These are phyloP conservation scores for Chlamydomonas reinhardtii DNA, from an alignment of 163 green algal genomes.

Conservation along the genomic window DNA sequence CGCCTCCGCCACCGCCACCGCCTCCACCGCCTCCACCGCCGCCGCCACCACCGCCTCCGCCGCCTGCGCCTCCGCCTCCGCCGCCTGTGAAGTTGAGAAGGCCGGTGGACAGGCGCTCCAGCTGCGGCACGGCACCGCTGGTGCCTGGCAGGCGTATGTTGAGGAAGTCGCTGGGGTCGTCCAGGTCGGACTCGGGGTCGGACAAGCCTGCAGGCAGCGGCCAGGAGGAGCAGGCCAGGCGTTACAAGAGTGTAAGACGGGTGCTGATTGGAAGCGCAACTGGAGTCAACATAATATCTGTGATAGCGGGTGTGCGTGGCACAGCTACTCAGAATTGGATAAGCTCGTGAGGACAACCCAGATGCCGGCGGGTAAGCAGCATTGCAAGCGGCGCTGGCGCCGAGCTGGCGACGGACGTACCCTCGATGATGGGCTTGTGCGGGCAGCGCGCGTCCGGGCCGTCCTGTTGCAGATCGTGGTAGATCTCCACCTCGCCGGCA, in stretches of 20 bases:
- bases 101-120: constrained; percentile 42
- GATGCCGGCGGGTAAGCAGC: no score
- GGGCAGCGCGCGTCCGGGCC: constrained; percentile 35
- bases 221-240: neutral
- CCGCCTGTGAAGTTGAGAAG: constrained; percentile 3
- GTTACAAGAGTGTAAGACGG: neutral
- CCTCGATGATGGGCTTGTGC: constrained; percentile 44
- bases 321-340: no score
- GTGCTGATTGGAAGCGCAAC: no score
- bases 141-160: constrained; percentile 26
- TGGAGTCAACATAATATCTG: no score
- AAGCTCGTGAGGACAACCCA: no score
- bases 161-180: constrained; percentile 39
- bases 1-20: neutral
- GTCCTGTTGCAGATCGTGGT: constrained; percentile 46
- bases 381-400: no score
- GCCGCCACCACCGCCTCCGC: neutral
- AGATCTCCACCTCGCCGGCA: constrained; percentile 66
- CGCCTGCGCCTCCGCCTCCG: neutral
- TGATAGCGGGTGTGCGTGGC: no score
- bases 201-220: constrained; percentile 3
- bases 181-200: constrained; percentile 37
- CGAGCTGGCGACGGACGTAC: no score
- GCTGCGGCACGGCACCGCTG: neutral
- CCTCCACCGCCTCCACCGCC: neutral